Conservation (phyloP, 1,284 basidiomycete genomes). For the Trichosporon ovoides region DNA sequence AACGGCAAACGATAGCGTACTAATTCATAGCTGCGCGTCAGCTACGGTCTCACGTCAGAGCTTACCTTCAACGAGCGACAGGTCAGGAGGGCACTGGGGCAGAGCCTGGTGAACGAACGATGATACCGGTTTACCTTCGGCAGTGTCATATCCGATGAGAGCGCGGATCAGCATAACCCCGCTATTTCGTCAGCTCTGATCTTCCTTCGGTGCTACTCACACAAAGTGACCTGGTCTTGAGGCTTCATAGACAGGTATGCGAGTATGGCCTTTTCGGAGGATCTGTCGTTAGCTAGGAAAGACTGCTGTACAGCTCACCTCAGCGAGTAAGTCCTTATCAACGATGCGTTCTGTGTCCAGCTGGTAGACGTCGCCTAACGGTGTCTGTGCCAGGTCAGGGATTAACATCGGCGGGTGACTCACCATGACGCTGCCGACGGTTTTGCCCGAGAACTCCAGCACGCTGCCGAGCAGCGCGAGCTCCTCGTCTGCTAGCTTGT, state of each 20-base stretch:
- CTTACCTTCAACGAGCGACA: slow-evolving; percentile 51
- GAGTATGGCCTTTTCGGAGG: slow-evolving; percentile 52
- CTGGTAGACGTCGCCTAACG: slow-evolving; percentile 50
- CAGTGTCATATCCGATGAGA: slow-evolving; percentile 78
- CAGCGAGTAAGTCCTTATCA: slow-evolving; percentile 62
- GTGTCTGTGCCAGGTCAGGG: slow-evolving; percentile 34
- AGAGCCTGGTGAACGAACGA: slow-evolving; percentile 66
- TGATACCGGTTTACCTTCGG: slow-evolving; percentile 65
- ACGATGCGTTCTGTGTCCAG: slow-evolving; percentile 50
- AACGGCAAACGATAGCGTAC: slow-evolving; percentile 1
- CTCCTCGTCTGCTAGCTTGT: slow-evolving; percentile 76
- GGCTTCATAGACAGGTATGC: slow-evolving; percentile 81
- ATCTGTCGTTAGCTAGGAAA: slow-evolving; percentile 14
- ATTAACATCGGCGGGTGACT: slow-evolving; percentile 6
- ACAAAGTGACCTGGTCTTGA: slow-evolving; percentile 57
- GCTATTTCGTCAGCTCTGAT: slow-evolving; percentile 10
- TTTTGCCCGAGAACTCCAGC: slow-evolving; percentile 74
- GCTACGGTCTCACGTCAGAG: background rate
- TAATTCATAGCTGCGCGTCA: slow-evolving; percentile 23
- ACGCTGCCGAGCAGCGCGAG: slow-evolving; percentile 78
- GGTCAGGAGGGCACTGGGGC: slow-evolving; percentile 55
- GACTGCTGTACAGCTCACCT: slow-evolving; percentile 51
- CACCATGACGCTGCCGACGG: slow-evolving; percentile 69
- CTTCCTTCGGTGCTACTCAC: slow-evolving; percentile 21
- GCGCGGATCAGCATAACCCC: slow-evolving; percentile 28